Evolutionary conservation across 805 yeast genomes (phyloP).

Genomic region (Zygosaccharomyces bailii): DNA sequence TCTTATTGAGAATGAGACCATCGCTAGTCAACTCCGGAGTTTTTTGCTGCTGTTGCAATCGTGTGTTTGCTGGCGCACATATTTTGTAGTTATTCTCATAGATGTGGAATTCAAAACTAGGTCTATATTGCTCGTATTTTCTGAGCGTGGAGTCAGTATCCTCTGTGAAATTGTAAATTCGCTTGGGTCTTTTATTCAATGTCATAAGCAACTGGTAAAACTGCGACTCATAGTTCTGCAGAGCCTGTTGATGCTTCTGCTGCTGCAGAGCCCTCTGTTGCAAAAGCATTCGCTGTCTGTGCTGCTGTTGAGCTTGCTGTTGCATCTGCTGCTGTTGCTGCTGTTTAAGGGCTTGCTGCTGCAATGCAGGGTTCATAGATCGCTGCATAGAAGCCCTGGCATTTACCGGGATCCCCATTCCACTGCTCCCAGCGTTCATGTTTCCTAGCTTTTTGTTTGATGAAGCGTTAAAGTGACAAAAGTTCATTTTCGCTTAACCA

Average conservation of each 20-base stretch:
- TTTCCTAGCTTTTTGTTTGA: background rate
- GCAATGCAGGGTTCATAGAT: slow-evolving; percentile 8
- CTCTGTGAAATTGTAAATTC: slow-evolving; percentile 58
- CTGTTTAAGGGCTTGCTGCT: slow-evolving; percentile 18
- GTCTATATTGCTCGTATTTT: slow-evolving; percentile 72
- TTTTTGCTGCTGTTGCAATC: slow-evolving; percentile 38
- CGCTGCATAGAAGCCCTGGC: slow-evolving; percentile 14
- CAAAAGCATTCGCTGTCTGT: slow-evolving; percentile 35
- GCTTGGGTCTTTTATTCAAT: slow-evolving; percentile 40
- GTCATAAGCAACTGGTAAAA: slow-evolving; percentile 38
- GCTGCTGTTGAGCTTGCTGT: slow-evolving; percentile 25
- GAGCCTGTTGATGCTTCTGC: slow-evolving; percentile 40
- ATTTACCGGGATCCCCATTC: slow-evolving; percentile 26
- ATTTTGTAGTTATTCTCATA: slow-evolving; percentile 89
- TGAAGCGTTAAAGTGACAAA: background rate
- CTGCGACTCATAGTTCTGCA: slow-evolving; percentile 41
- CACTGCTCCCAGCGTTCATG: slow-evolving; percentile 1
- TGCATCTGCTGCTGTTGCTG: slow-evolving; percentile 26
- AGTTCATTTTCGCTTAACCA: background rate
- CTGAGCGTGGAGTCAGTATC: slow-evolving; percentile 68
- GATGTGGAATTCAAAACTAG: slow-evolving; percentile 84
- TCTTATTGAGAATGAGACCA: slow-evolving; percentile 71
- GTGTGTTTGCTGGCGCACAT: slow-evolving; percentile 59
- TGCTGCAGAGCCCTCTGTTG: slow-evolving; percentile 30
- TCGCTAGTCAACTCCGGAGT: slow-evolving; percentile 43